Conservation (phyloP, 768 basidiomycete genomes). For the Cystoderma amianthinum region DNA sequence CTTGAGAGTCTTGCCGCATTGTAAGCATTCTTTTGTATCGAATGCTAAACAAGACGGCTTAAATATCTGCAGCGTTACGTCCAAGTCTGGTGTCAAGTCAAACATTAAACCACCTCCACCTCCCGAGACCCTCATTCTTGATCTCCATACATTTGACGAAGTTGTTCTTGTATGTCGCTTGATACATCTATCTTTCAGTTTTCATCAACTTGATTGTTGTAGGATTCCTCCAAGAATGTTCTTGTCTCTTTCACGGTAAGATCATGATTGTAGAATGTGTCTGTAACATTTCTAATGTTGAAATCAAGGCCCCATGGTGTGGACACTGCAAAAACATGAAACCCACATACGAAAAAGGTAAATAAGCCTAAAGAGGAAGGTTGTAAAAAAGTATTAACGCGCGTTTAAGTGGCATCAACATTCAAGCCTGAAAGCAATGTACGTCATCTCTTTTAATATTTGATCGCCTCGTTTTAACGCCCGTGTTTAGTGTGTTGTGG, state of each 20-base stretch:
- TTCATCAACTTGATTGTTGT: slow-evolving; percentile 3
- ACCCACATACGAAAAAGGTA: slow-evolving; percentile 79
- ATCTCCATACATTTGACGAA: slow-evolving; percentile 67
- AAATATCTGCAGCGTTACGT: slow-evolving; percentile 47
- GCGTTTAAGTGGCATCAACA: slow-evolving; percentile 56
- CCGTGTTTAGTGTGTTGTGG: slow-evolving; percentile 70
- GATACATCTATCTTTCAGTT: not conserved
- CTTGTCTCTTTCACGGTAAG: slow-evolving; percentile 77
- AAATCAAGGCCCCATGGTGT: slow-evolving; percentile 65
- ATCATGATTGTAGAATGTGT: slow-evolving; percentile 2
- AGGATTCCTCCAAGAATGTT: slow-evolving; percentile 74
- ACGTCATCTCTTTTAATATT: slow-evolving; percentile 12
- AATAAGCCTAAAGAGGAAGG: slow-evolving; percentile 1
- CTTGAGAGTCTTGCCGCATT: slow-evolving; percentile 69
- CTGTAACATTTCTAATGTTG: not conserved
- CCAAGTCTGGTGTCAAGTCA: slow-evolving; percentile 78
- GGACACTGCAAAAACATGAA: slow-evolving; percentile 94
- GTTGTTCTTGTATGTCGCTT: slow-evolving; percentile 50
- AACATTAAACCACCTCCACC: slow-evolving; percentile 82
- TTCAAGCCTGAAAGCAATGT: slow-evolving; percentile 78
- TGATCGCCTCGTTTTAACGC: slow-evolving; percentile 1
- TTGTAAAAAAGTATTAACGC: not conserved
- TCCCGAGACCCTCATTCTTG: slow-evolving; percentile 60
- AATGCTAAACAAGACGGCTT: not conserved
- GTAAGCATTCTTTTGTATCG: slow-evolving; percentile 35